Percentiles rank a stretch among this genome's conserved stretches.
Evolutionary conservation across 108 stramenopile genomes (phyloP).

Genomic region (Pseudonitzschia pungens): DNA sequence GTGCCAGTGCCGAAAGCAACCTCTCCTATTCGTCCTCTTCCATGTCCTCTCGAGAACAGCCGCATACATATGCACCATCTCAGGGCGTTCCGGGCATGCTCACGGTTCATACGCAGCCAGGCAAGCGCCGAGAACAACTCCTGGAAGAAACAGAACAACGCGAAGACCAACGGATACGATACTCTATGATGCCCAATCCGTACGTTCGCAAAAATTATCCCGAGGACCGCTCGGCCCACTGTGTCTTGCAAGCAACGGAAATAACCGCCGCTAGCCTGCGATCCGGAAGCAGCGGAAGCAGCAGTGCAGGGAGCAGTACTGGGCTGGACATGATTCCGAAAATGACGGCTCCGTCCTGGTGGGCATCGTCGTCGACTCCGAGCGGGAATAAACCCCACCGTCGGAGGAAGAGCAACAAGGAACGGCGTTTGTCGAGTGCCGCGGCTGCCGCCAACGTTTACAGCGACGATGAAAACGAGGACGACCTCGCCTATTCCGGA

Average conservation of each 20-base stretch:
- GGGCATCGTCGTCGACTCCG: neutral
- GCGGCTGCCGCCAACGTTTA: neutral
- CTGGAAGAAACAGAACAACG: slow-evolving; percentile 2
- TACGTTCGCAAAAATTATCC: neutral
- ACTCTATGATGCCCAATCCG: slow-evolving; percentile 19
- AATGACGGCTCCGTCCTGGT: neutral
- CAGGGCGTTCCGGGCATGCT: neutral
- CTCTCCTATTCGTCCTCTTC: slow-evolving; percentile 14
- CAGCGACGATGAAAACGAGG: neutral
- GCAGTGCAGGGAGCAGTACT: neutral
- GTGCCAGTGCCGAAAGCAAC: neutral
- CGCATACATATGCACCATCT: neutral
- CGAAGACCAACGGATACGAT: slow-evolving; percentile 9
- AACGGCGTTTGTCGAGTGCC: slow-evolving; percentile 1
- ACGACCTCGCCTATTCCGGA: slow-evolving; percentile 10
- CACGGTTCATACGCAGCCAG: neutral
- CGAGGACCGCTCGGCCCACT: neutral
- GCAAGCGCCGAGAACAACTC: neutral
- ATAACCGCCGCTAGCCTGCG: neutral
- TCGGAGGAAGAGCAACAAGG: neutral
- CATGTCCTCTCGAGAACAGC: slow-evolving; percentile 2
- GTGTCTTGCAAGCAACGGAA: slow-evolving; percentile 5
- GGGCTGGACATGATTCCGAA: slow-evolving; percentile 3
- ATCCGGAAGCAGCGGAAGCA: neutral
- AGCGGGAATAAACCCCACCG: neutral